phyloP scores from a whole-genome alignment of 2,329 filamentous ascomycete genomes.

The Pseudodiploospora longispora region DNA sequence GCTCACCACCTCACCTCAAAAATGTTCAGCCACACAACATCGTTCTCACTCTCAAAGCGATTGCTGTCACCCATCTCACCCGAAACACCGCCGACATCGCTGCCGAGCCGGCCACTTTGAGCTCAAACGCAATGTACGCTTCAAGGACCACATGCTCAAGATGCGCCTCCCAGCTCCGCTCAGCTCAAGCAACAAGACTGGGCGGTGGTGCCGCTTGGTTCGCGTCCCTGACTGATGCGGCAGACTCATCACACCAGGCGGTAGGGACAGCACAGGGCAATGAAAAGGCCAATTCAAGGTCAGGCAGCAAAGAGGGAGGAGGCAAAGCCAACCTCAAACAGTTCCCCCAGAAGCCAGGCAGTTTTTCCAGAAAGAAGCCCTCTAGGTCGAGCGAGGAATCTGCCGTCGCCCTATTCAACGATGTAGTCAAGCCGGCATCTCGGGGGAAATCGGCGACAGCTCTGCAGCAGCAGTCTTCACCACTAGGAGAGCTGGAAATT shows the following conservation, averaged over 20 bases:
- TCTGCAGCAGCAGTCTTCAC: slow-evolving; percentile 4
- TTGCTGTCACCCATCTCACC: too few species aligned
- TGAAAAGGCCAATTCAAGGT: background rate
- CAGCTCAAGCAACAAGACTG: slow-evolving; percentile 11
- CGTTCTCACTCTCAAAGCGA: too few species aligned
- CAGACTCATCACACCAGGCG: slow-evolving; percentile 1
- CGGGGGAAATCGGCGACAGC: background rate
- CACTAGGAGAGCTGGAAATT: slow-evolving; percentile 21
- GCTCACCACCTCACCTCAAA: slow-evolving; percentile 2
- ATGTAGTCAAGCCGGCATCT: slow-evolving; percentile 21
- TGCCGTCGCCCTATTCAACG: slow-evolving; percentile 27
- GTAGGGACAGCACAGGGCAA: background rate
- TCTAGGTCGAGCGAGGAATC: slow-evolving; percentile 12
- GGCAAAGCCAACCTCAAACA: background rate
- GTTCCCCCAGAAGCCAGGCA: background rate
- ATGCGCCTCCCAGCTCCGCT: slow-evolving; percentile 23
- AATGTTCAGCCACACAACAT: background rate
- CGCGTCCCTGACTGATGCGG: slow-evolving; percentile 14
- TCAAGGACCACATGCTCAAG: slow-evolving; percentile 26
- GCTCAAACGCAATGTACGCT: slow-evolving; percentile 22
- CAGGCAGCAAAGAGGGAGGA: background rate
- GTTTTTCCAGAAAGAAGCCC: slow-evolving; percentile 4
- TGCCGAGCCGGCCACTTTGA: slow-evolving; percentile 3
- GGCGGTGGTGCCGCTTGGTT: slow-evolving; percentile 14
- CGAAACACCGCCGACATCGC: slow-evolving; percentile 2